Evolutionary conservation across 2,329 filamentous ascomycete species (phyloP).

Genomic region (Colletotrichum trifolii): DNA sequence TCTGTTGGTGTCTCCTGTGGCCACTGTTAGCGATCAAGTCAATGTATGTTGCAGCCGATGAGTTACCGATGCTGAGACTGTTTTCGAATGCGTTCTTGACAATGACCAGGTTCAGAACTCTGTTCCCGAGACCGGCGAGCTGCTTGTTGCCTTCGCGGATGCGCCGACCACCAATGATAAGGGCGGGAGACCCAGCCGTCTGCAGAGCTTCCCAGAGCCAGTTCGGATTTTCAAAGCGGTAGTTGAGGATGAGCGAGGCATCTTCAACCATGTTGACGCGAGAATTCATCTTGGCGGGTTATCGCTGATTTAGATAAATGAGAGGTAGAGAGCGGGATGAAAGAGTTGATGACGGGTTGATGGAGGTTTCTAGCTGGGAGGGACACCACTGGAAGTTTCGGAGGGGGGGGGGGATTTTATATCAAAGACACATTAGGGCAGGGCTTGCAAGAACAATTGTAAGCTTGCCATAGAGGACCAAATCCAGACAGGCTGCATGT

Average conservation of each 20-base stretch:
- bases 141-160: constrained; percentile 16
- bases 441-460: too few species aligned
- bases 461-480: too few species aligned
- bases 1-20: not conserved
- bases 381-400: too few species aligned
- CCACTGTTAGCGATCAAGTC: not conserved
- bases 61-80: not conserved
- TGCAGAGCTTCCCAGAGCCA: constrained; percentile 22
- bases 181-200: not conserved
- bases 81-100: not conserved
- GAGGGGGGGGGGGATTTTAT: too few species aligned
- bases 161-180: not conserved
- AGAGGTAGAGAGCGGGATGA: too few species aligned
- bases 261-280: not conserved
- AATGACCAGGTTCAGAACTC: not conserved
- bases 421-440: too few species aligned
- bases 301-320: too few species aligned
- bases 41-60: not conserved
- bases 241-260: not conserved
- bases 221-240: not conserved
- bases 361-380: too few species aligned
- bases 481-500: too few species aligned
- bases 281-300: not conserved
- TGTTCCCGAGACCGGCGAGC: constrained; percentile 4
- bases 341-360: too few species aligned